phyloP scores from a whole-genome alignment of 352 stramenopile genomes.

The Phytophthora multivora region DNA sequence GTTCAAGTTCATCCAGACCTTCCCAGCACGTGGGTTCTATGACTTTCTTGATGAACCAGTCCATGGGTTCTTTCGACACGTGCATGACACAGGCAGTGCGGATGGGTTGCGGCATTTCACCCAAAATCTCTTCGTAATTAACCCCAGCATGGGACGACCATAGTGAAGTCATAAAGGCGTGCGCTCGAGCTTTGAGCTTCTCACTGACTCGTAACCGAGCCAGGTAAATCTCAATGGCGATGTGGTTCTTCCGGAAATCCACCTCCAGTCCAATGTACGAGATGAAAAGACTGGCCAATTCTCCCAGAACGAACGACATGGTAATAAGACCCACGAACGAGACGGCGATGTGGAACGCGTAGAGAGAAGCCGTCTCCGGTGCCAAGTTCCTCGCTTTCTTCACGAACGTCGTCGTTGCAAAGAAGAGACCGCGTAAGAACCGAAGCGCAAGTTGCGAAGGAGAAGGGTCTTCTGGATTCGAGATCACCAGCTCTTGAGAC shows the following conservation, averaged over 20 bases:
- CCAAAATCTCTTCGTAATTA: slow-evolving; percentile 56
- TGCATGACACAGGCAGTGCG: slow-evolving; percentile 52
- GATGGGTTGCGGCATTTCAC: slow-evolving; percentile 52
- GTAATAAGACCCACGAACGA: slow-evolving; percentile 48
- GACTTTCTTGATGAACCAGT: slow-evolving; percentile 43
- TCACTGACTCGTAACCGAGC: slow-evolving; percentile 39
- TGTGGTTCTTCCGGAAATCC: slow-evolving; percentile 64
- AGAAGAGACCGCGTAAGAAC: slow-evolving; percentile 56
- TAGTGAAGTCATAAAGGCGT: slow-evolving; percentile 53
- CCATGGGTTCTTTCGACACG: slow-evolving; percentile 38
- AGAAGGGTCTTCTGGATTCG: slow-evolving; percentile 18
- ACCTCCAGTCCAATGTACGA: slow-evolving; percentile 66
- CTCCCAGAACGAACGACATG: slow-evolving; percentile 63
- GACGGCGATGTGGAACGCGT: slow-evolving; percentile 49
- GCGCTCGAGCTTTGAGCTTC: slow-evolving; percentile 34
- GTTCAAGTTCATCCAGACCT: slow-evolving; percentile 22
- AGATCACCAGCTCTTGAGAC: slow-evolving; percentile 41
- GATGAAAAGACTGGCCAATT: slow-evolving; percentile 58
- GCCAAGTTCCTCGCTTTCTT: slow-evolving; percentile 43
- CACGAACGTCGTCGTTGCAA: slow-evolving; percentile 46
- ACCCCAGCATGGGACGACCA: slow-evolving; percentile 64
- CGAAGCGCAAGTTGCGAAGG: slow-evolving; percentile 29
- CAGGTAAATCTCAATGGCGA: slow-evolving; percentile 53
- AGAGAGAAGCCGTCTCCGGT: slow-evolving; percentile 28
- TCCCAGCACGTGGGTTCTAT: slow-evolving; percentile 39